phyloP scores from a whole-genome alignment of 176 grass and related monocot species.

The Otatea glauca region DNA sequence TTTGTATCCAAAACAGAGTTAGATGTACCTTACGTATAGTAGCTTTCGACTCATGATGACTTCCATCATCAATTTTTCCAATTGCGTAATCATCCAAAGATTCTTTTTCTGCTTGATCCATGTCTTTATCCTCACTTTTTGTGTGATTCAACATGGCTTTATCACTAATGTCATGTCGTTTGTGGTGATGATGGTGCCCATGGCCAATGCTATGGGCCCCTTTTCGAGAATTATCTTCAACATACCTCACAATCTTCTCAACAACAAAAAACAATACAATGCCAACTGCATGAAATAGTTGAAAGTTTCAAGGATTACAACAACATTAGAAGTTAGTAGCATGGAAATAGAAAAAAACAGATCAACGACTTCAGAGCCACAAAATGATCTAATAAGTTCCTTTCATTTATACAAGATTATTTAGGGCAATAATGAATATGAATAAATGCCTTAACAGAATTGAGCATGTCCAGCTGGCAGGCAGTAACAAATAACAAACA shows the following conservation, averaged over 20 bases:
- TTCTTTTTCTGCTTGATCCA: constrained; percentile 16
- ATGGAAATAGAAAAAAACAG: constrained; percentile 15
- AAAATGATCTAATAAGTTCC: constrained; percentile 13
- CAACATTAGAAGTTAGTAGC: constrained; percentile 10
- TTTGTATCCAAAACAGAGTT: constrained; percentile 11
- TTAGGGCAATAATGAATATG: neutral
- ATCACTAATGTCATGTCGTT: constrained; percentile 49
- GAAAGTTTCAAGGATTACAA: constrained; percentile 14
- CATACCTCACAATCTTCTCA: constrained; percentile 97
- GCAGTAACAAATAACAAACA: neutral
- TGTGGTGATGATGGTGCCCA: constrained; percentile 85
- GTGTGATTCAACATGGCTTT: constrained; percentile 42
- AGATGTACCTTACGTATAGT: constrained; percentile 74
- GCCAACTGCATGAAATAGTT: constrained; percentile 70
- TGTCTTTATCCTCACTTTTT: constrained; percentile 34
- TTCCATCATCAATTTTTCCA: constrained; percentile 51
- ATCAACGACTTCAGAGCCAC: neutral
- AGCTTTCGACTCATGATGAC: constrained; percentile 48
- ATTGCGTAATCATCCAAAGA: constrained; percentile 34
- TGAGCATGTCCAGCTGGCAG: neutral
- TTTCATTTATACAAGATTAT: neutral
- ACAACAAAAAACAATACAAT: constrained; percentile 96
- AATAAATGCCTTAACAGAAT: neutral
- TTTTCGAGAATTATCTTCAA: constrained; percentile 74
- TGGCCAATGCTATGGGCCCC: constrained; percentile 47